Evolutionary conservation across 148 eudicot genomes (phyloP), one percentile per base, ranked within the genome.

Genomic region (Gaultheria prostrata): DNA sequence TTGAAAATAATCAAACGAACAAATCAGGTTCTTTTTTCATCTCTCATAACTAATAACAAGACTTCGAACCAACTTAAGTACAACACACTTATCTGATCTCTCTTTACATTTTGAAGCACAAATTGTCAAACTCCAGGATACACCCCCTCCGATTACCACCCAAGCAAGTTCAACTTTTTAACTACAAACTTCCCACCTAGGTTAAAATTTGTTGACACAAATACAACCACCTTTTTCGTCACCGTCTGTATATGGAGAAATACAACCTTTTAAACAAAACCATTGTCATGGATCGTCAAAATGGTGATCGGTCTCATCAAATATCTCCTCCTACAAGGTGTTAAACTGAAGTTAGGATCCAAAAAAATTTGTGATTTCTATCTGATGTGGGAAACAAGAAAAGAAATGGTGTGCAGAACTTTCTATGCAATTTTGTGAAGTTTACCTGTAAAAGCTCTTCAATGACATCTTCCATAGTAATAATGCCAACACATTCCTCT

Each of bases 381-480:
- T 21, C 35, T 67, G 18, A 65, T 1, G 32, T 10, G 33, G 71
- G 39, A 5, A 67, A 63, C 4, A 67, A 12, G 8, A 67, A 30
- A 30, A 28, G 39, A 67, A 67, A 26, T 28, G 39, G 4, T 67
- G 26, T 9, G 30, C 70, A 63, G 18, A 30, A 67, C 39, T 12
- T 12, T 14, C 67, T 1, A 12, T 21, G 39, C 13, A 6, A 56
- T 33, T 21, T 28, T 78, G 14, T 53, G 4, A 17, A 30, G 30
- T 28, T 76, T 86, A 96, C 99, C 95, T 96, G 98, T 71, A 96
- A 82, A 77, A 94, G 93, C 88, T 96, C 98, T 90, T 96, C 97
- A 61, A 96, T 96, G 83, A 96, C 95, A 86, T 96, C 99, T 80
- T 96, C 99, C 93, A 96, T 84, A 50, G 99, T 96, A 73, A 96